Evolutionary conservation across 306 rosid genomes (phyloP).

Genomic region (Cicer judaicum): DNA sequence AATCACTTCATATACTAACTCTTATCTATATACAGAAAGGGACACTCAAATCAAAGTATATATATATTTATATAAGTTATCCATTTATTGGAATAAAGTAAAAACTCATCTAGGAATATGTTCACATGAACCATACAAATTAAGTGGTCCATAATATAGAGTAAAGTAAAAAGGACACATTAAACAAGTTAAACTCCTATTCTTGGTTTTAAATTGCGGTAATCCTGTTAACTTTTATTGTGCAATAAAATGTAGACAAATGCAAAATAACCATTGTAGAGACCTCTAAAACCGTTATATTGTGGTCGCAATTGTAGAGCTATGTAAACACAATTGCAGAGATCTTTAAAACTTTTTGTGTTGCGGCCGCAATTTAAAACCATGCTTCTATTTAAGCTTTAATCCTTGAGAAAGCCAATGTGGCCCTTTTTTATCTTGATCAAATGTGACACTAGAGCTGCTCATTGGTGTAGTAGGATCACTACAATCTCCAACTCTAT

Average conservation of each 20-base stretch:
- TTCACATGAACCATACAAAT: constrained; percentile 58
- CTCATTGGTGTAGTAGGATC: constrained; percentile 87
- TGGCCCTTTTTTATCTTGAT: constrained; percentile 79
- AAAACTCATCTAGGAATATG: constrained; percentile 56
- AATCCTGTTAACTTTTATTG: no score
- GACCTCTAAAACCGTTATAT: no score
- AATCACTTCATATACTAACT: constrained; percentile 35
- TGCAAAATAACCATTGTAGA: no score
- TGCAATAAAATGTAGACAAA: no score
- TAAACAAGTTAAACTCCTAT: constrained; percentile 49
- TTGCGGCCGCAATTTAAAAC: no score
- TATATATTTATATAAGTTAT: constrained; percentile 34
- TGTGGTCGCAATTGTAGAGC: no score
- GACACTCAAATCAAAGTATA: constrained; percentile 33
- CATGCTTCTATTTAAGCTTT: constrained; percentile 57
- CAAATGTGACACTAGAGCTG: constrained; percentile 84
- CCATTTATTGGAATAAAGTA: constrained; percentile 57
- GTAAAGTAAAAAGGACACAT: constrained; percentile 31
- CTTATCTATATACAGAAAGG: constrained; percentile 53
- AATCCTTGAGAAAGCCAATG: constrained; percentile 88
- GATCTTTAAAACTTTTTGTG: no score
- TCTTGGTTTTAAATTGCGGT: not conserved
- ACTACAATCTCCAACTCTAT: constrained; percentile 73
- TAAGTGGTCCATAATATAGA: constrained; percentile 52
- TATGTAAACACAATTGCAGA: no score